Percentiles rank a stretch among this genome's conserved stretches.
These are phyloP conservation scores for Fragaria vesca DNA, from an alignment of 306 rosid genomes.

Conservation along the genomic window DNA sequence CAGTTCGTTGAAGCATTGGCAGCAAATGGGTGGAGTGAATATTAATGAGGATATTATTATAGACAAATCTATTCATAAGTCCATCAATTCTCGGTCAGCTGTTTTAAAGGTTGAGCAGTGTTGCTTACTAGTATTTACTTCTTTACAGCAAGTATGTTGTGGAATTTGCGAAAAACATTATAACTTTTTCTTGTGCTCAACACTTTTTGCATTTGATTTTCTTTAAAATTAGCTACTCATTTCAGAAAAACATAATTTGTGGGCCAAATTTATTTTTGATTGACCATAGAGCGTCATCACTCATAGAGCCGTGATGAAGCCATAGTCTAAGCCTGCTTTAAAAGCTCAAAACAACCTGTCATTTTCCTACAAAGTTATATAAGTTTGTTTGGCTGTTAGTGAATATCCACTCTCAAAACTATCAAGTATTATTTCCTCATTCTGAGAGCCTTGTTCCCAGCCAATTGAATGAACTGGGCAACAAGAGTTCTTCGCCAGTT, in stretches of 20 bases:
- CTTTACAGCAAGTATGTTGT: constrained; percentile 12
- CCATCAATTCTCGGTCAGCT: constrained; percentile 83
- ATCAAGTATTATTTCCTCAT: background rate
- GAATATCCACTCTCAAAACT: background rate
- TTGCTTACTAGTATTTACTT: constrained; percentile 7
- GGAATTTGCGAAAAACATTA: constrained; percentile 18
- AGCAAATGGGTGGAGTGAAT: constrained; percentile 87
- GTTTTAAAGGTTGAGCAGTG: constrained; percentile 69
- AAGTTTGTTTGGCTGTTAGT: background rate
- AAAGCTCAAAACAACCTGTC: background rate
- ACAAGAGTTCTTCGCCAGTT: background rate
- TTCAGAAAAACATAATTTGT: background rate
- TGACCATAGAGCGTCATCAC: background rate
- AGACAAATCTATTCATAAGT: constrained; percentile 79
- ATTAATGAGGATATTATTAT: constrained; percentile 77
- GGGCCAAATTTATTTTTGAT: background rate
- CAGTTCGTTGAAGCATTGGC: constrained; percentile 82
- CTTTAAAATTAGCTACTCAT: background rate
- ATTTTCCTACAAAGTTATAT: background rate
- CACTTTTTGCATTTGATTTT: background rate
- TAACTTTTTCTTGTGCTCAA: constrained; percentile 1
- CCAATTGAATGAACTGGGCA: background rate
- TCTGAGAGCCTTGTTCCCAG: constrained; percentile 6
- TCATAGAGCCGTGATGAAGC: background rate
- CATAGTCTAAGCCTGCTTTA: constrained; percentile 3